Evolutionary conservation across 768 basidiomycete genomes (phyloP), one percentile per base, ranked within the genome.

Genomic region (Boletus reticuloceps): DNA sequence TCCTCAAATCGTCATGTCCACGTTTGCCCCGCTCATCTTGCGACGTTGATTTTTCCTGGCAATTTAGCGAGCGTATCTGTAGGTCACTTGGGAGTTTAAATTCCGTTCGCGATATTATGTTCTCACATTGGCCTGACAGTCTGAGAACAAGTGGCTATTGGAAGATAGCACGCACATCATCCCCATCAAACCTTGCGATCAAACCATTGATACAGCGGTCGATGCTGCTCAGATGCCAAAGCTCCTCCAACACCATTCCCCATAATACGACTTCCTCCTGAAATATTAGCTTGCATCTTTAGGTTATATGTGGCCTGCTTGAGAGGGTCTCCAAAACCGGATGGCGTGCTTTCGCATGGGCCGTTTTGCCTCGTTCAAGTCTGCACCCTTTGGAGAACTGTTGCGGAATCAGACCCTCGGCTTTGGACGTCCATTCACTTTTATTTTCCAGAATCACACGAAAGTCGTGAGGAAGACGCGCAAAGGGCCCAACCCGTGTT

Each of bases 201-300:
- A 27, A 27, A 27, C 27, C 27, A 27, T 27, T 8, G 27, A 27
- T 27, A 27, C 27, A 27, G 27, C 9, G 27, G 8, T 8, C 27
- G 27, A 27, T 27, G 27, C 27, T 27, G 27, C 27, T 27, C 27
- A 7, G 27, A 27, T 27, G 8, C 9, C 27, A 27, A 27, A 27
- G 27, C 9, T 27, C 27, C 27, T 27, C 27, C 6, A 27, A 9
- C 27, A 27, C 27, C 8, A 27, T 27, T 27, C 34, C 6, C 54
- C 5, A 38, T 58, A 36, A 51, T 50, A n/a, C 40, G 47, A 14
- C 37, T 64, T 22, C 65, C 61, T 16, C 36, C 54, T 5, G 60
- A 83, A 72, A 69, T 82, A 78, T 50, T 77, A 31, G 27, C 39
- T 12, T 22, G 47, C 31, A 46, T 65, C 10, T 67, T 60, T 31